Percentiles rank a stretch among this genome's conserved stretches.
phyloP scores from a whole-genome alignment of 1,284 basidiomycete species.

The Pseudozyma sp. region DNA sequence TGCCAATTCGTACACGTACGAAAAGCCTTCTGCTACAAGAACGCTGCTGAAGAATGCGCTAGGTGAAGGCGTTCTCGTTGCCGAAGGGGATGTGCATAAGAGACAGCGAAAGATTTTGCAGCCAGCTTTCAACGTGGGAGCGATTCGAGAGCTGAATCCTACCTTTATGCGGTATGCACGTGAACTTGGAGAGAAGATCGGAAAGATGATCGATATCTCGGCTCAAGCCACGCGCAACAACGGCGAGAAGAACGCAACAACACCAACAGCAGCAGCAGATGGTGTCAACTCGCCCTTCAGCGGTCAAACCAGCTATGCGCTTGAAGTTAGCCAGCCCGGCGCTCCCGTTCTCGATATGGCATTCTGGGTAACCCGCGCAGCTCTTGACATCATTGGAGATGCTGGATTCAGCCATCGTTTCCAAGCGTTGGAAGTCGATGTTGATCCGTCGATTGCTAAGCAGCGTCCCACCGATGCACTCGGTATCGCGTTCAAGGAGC shows the following conservation, averaged over 20 bases:
- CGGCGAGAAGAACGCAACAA: no score
- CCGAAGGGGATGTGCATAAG: constrained; percentile 62
- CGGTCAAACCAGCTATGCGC: constrained; percentile 13
- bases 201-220: constrained; percentile 45
- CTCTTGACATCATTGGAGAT: constrained; percentile 62
- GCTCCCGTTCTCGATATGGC: constrained; percentile 46
- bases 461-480: constrained; percentile 40
- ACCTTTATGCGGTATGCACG: constrained; percentile 51
- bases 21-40: constrained; percentile 51
- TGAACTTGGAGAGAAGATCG: constrained; percentile 35
- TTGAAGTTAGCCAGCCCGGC: constrained; percentile 22
- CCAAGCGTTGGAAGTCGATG: constrained; percentile 40
- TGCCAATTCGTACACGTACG: constrained; percentile 60
- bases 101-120: constrained; percentile 61
- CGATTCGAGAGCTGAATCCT: constrained; percentile 58
- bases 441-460: constrained; percentile 15
- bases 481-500: constrained; percentile 39
- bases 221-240: neutral
- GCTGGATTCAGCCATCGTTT: constrained; percentile 59
- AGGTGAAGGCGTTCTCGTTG: constrained; percentile 62
- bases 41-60: constrained; percentile 53
- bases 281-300: constrained; percentile 23
- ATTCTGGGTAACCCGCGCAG: constrained; percentile 48
- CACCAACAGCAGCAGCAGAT: neutral
- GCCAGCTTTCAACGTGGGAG: constrained; percentile 59